A percentile compares a stretch with the other conserved stretches of the same genome.
Conservation (phyloP, 2,329 filamentous ascomycete genomes). For the Dothidotthia symphoricarpi region DNA sequence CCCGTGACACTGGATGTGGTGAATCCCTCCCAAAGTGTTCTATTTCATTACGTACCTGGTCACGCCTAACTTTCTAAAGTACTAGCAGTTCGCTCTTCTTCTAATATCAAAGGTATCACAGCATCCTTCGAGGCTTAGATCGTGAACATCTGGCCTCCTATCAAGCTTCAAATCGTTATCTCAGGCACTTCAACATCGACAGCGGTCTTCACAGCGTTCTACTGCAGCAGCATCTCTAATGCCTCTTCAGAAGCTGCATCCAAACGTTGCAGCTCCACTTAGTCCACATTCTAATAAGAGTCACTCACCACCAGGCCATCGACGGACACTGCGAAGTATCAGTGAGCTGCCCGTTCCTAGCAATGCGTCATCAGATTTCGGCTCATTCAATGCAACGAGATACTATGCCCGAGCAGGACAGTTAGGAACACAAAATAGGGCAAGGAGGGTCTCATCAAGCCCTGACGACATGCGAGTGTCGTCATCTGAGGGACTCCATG, state of each 20-base stretch:
- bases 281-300: constrained; percentile 4
- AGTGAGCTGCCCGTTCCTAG: constrained; percentile 25
- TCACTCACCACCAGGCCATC: constrained; percentile 18
- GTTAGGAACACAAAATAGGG: constrained; percentile 4
- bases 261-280: constrained; percentile 5
- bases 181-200: not conserved
- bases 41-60: constrained; percentile 8
- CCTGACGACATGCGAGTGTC: constrained; percentile 7
- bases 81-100: not conserved
- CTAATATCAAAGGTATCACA: not conserved
- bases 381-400: constrained; percentile 5
- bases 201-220: not conserved
- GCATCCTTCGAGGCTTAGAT: too few relatives aligned
- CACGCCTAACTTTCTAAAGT: not conserved
- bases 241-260: constrained; percentile 21
- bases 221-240: constrained; percentile 5
- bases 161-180: not conserved
- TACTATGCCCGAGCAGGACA: constrained; percentile 1
- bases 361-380: constrained; percentile 10
- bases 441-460: constrained; percentile 18
- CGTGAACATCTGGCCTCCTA: not conserved
- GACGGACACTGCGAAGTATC: constrained; percentile 31
- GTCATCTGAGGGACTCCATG: not conserved
- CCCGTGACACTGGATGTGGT: constrained; percentile 15
- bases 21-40: constrained; percentile 1